Conservation (phyloP, 805 yeast species). For the Candida verbasci region DNA sequence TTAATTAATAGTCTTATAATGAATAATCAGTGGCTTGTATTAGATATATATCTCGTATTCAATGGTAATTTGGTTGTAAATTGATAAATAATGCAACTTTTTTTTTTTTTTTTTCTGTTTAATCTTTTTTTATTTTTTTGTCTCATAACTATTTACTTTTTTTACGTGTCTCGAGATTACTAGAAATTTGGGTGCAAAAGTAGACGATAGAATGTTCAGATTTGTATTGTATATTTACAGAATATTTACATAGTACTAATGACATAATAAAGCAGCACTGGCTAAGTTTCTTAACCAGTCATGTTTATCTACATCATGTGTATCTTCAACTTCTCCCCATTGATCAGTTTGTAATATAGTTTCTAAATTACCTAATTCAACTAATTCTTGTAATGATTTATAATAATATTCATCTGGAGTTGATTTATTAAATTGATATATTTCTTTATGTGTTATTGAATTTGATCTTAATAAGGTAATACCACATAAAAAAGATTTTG, state of each 20-base stretch:
- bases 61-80: not conserved
- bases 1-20: no score
- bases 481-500: constrained; percentile 86
- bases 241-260: constrained; percentile 8
- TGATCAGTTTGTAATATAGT: constrained; percentile 76
- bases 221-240: not conserved
- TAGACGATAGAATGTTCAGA: no score
- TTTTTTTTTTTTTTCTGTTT: no score
- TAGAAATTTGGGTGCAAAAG: not conserved
- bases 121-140: not conserved
- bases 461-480: constrained; percentile 56
- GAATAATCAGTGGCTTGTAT: no score
- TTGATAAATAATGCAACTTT: not conserved
- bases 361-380: constrained; percentile 76
- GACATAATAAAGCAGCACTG: constrained; percentile 56
- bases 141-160: not conserved
- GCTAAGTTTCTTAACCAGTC: constrained; percentile 81
- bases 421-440: constrained; percentile 34
- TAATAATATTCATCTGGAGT: constrained; percentile 28
- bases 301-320: constrained; percentile 95
- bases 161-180: constrained; percentile 4
- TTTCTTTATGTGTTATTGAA: constrained; percentile 17
- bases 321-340: constrained; percentile 99
- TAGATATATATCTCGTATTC: no score
- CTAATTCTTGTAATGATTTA: constrained; percentile 61